A percentile compares a stretch with the other conserved stretches of the same genome.
Conservation (phyloP, 75 land plant genomes). For the Adiantum capillusveneris region DNA sequence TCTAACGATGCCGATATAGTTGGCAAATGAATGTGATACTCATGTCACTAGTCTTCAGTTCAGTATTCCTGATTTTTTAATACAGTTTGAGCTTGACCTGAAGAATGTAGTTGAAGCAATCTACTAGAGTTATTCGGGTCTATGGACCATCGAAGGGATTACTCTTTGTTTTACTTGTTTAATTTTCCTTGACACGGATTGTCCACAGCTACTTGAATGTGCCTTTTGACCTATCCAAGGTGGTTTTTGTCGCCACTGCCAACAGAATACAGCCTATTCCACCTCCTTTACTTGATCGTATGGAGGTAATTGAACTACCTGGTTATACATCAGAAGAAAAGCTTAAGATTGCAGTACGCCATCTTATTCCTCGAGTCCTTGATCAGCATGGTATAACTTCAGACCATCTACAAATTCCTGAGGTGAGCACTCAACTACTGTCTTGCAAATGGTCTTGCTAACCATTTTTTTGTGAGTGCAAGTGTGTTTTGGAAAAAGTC, state of each 20-base stretch:
- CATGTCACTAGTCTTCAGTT: too few relatives aligned
- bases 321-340: constrained; percentile 96
- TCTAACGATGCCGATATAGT: too few relatives aligned
- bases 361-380: constrained; percentile 89
- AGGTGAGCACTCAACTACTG: constrained; percentile 44
- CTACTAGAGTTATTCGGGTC: too few relatives aligned
- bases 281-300: constrained; percentile 88
- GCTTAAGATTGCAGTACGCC: constrained; percentile 75
- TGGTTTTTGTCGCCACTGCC: constrained; percentile 92
- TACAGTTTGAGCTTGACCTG: too few relatives aligned
- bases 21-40: too few relatives aligned
- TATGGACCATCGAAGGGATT: too few relatives aligned
- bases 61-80: too few relatives aligned
- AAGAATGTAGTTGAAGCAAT: too few relatives aligned
- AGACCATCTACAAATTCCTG: constrained; percentile 78
- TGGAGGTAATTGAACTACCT: constrained; percentile 97
- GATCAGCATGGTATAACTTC: constrained; percentile 86
- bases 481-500: neutral
- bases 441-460: too few relatives aligned
- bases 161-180: too few relatives aligned
- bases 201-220: constrained; percentile 82
- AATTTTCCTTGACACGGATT: neutral
- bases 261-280: constrained; percentile 78
- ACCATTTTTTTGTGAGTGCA: neutral
- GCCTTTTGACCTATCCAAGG: constrained; percentile 96